Evolutionary conservation across 306 rosid species (phyloP), one percentile per base, ranked within the genome.

Genomic region (Mimosa bimucronata): DNA sequence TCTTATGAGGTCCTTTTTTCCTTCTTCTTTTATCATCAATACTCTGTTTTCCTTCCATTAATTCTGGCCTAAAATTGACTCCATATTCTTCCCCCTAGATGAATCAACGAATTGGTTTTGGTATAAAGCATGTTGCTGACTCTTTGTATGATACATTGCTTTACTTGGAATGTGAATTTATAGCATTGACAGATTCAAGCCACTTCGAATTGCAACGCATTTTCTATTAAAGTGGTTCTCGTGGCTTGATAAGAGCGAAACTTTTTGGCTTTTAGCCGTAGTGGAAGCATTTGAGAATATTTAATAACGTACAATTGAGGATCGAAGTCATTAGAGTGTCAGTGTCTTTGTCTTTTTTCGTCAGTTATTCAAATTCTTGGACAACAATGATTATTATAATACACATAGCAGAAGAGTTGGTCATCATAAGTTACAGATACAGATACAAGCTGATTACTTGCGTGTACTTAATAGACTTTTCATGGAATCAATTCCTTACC

Each of bases 401-500:
- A 34, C 64, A 53, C 42, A 10, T 55, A 44, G 14, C 60, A n/a
- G 72, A 57, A 28, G 41, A 41, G 34, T 75, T 30, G 55, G 46
- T 81, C 14, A 26, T 26, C 58, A 13, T 23, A 16, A 12, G 19
- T 70, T 44, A 45, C 21, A 10, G 34, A 12, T 42, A 42, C 55
- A 13, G n/a, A 13, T 69, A 29, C 38, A 40, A 60, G 29, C 30
- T 34, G 67, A 46, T 69, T 44, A 30, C 58, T 34, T 13, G 67
- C 2, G 52, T 61, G 74, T 38, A 46, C 40, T 25, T 62, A 7
- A 30, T 42, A 26, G 73, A 71, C 70, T 72, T 2, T 38, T 71
- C 31, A 58, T 72, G 62, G 29, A 62, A 26, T 61, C 25, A 28
- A 28, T 21, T n/a, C 16, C 74, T 77, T 23, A 85, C 6, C 67